Conservation (phyloP, 164 flowering plant species). For the Aristolochia fimbriata region DNA sequence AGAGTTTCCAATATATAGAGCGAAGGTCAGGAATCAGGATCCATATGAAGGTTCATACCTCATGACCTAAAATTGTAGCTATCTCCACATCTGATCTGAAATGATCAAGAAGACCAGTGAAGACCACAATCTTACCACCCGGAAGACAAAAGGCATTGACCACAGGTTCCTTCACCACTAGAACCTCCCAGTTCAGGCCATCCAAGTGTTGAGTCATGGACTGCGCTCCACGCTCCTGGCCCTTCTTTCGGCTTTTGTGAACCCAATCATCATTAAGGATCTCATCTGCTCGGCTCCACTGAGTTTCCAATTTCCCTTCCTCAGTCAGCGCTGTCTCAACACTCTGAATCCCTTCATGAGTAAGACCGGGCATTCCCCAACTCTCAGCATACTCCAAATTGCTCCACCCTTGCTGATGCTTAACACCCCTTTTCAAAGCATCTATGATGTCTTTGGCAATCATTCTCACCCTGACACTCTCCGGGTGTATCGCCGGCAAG, state of each 20-base stretch:
- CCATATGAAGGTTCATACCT: slow-evolving; percentile 18
- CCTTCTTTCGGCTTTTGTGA: slow-evolving; percentile 52
- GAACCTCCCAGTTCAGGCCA: slow-evolving; percentile 79
- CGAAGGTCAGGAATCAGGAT: too few species aligned
- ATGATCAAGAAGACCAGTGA: slow-evolving; percentile 69
- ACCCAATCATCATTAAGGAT: slow-evolving; percentile 86
- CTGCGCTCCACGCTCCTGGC: slow-evolving; percentile 27
- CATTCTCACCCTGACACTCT: slow-evolving; percentile 61
- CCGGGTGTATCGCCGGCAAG: slow-evolving; percentile 79
- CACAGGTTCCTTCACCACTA: slow-evolving; percentile 69
- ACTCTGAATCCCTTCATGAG: slow-evolving; percentile 12
- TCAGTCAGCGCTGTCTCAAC: slow-evolving; percentile 25
- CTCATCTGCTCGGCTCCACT: slow-evolving; percentile 63
- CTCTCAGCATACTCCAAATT: slow-evolving; percentile 39
- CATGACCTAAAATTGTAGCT: slow-evolving; percentile 81
- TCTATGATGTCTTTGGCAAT: slow-evolving; percentile 69
- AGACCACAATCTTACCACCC: slow-evolving; percentile 89
- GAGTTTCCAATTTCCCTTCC: slow-evolving; percentile 24
- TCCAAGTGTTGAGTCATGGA: slow-evolving; percentile 59
- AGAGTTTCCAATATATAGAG: too few species aligned
- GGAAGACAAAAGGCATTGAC: slow-evolving; percentile 93
- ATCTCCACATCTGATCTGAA: slow-evolving; percentile 68
- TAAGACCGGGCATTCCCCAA: neutral
- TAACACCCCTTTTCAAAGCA: slow-evolving; percentile 71
- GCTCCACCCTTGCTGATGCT: slow-evolving; percentile 57